These are phyloP conservation scores for Cladophialophora psammophila DNA, from an alignment of 2,329 filamentous ascomycete genomes.

Conservation along the genomic window DNA sequence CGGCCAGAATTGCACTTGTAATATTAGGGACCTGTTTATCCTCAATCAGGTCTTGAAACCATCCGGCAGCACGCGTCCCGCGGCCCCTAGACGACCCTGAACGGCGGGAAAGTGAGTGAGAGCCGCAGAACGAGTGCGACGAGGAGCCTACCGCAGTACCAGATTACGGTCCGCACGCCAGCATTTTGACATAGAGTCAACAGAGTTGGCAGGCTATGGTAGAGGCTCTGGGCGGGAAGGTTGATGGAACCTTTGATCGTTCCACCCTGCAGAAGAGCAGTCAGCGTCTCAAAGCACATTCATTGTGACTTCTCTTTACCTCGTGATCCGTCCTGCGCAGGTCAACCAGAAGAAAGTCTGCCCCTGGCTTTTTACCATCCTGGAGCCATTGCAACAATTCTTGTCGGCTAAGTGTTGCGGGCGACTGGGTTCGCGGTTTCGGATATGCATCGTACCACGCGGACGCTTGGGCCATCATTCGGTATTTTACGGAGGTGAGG, in stretches of 20 bases:
- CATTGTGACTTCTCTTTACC: constrained; percentile 43
- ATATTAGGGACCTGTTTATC: constrained; percentile 42
- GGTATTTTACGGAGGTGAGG: not conserved
- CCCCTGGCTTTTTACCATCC: constrained; percentile 42
- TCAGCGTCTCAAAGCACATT: not conserved
- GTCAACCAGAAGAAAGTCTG: constrained; percentile 56
- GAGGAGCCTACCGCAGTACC: constrained; percentile 50
- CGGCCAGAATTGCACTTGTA: constrained; percentile 41
- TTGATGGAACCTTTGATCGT: constrained; percentile 66
- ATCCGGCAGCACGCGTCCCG: constrained; percentile 61
- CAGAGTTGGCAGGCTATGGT: constrained; percentile 48
- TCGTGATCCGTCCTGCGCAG: constrained; percentile 56
- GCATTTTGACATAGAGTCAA: constrained; percentile 45
- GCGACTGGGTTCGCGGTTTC: constrained; percentile 27
- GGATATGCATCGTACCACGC: constrained; percentile 34
- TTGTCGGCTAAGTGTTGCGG: constrained; percentile 44
- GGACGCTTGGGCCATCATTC: constrained; percentile 14
- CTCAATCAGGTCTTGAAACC: constrained; percentile 63
- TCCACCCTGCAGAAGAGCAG: constrained; percentile 57
- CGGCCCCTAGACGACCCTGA: constrained; percentile 64
- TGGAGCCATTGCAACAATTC: constrained; percentile 50
- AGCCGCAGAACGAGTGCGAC: not conserved
- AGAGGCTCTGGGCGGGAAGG: constrained; percentile 52
- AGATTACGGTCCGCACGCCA: constrained; percentile 47
- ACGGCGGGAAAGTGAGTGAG: not conserved